phyloP scores from a whole-genome alignment of 225 moss, liverwort and hornwort species.

The Asterella californica region DNA sequence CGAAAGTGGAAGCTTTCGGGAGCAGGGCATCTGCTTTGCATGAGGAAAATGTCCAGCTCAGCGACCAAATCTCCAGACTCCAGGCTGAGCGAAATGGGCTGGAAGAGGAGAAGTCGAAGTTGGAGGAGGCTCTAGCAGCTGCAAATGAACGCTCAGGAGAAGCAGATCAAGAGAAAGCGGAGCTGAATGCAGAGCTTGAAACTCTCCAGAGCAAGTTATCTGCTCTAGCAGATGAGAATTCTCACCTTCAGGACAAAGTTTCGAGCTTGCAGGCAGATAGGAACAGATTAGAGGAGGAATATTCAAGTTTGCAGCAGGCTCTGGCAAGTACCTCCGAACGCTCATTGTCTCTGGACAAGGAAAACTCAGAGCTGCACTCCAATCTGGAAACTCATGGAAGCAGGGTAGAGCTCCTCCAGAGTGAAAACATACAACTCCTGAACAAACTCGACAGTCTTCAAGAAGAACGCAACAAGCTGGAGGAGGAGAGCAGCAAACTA shows the following conservation, averaged over 20 bases:
- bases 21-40: conserved; percentile 6
- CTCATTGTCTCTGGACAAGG: background rate
- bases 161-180: conserved; percentile 13
- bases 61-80: conserved; percentile 9
- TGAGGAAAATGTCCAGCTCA: conserved; percentile 11
- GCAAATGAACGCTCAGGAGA: background rate
- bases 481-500: background rate
- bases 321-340: background rate
- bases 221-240: conserved; percentile 10
- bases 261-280: conserved; percentile 16
- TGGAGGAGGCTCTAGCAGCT: conserved; percentile 6
- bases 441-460: background rate
- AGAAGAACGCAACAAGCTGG: conserved; percentile 10
- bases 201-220: conserved; percentile 16
- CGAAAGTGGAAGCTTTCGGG: conserved; percentile 3
- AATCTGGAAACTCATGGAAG: conserved; percentile 12
- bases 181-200: conserved; percentile 4
- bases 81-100: conserved; percentile 3
- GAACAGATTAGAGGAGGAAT: conserved; percentile 17
- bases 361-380: conserved; percentile 1
- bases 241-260: conserved; percentile 11
- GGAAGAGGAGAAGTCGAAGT: conserved; percentile 10
- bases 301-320: conserved; percentile 8
- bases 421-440: conserved; percentile 11
- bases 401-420: background rate